phyloP scores from a whole-genome alignment of 257 asterid species.

The Pogostemon cablin region DNA sequence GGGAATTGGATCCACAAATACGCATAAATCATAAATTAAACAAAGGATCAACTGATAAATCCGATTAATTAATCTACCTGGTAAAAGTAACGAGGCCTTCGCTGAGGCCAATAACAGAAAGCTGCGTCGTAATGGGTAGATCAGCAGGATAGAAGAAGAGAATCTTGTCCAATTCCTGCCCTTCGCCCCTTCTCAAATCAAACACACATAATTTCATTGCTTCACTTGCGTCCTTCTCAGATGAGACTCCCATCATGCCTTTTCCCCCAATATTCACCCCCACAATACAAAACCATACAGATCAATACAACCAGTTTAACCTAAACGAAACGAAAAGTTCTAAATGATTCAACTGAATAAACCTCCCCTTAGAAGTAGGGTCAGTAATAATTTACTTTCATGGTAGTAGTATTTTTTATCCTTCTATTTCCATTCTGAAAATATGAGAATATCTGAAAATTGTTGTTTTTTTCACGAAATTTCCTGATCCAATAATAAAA shows the following conservation, averaged over 20 bases:
- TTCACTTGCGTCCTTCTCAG: conserved; percentile 61
- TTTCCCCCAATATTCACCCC: too few species aligned
- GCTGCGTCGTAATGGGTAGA: conserved; percentile 72
- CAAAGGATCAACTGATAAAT: neutral
- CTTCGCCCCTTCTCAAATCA: conserved; percentile 98
- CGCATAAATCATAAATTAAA: neutral
- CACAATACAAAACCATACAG: too few species aligned
- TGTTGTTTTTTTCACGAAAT: too few species aligned
- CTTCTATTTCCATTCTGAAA: too few species aligned
- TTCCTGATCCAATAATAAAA: too few species aligned
- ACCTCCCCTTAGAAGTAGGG: too few species aligned
- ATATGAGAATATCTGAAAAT: too few species aligned
- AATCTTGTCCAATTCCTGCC: conserved; percentile 95
- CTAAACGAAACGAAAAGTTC: too few species aligned
- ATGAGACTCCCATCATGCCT: conserved; percentile 55
- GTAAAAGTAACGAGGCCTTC: conserved; percentile 60
- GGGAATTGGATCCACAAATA: neutral
- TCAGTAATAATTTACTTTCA: too few species aligned
- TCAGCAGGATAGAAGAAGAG: conserved; percentile 81
- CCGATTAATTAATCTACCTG: conserved; percentile 46
- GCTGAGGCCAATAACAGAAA: conserved; percentile 84
- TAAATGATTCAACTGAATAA: too few species aligned
- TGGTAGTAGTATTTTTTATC: too few species aligned
- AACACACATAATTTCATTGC: conserved; percentile 77
- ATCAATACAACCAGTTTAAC: too few species aligned